phyloP scores from a whole-genome alignment of 2,329 filamentous ascomycete species.

The Lecanosticta acicola region DNA sequence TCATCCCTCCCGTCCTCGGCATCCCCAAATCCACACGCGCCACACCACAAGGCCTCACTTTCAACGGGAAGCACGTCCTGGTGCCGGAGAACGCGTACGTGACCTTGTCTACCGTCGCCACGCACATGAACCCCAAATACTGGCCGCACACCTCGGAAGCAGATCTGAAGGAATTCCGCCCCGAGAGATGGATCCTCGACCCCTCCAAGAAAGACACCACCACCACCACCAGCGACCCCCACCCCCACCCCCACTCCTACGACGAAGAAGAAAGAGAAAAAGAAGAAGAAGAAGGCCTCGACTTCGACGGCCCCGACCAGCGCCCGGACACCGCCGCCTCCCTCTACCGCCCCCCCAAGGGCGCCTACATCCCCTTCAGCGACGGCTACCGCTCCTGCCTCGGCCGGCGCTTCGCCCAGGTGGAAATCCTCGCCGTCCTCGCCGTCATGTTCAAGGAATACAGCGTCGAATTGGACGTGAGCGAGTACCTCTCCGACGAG shows the following conservation, averaged over 20 bases:
- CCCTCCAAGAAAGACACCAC: slow-evolving; percentile 15
- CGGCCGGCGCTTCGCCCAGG: slow-evolving; percentile 52
- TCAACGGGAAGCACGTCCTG: slow-evolving; percentile 54
- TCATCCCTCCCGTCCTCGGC: slow-evolving; percentile 64
- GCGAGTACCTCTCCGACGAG: slow-evolving; percentile 40
- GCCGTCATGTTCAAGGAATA: slow-evolving; percentile 52
- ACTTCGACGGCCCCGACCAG: slow-evolving; percentile 53
- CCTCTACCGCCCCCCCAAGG: slow-evolving; percentile 53
- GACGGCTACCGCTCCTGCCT: slow-evolving; percentile 53
- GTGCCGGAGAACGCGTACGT: slow-evolving; percentile 55
- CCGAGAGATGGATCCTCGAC: slow-evolving; percentile 63
- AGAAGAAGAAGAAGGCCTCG: slow-evolving; percentile 31
- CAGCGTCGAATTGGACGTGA: slow-evolving; percentile 64
- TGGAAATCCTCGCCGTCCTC: slow-evolving; percentile 51
- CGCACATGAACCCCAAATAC: slow-evolving; percentile 64
- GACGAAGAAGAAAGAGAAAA: too few species aligned
- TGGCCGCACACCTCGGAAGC: slow-evolving; percentile 55
- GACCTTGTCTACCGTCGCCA: slow-evolving; percentile 50
- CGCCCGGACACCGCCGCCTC: slow-evolving; percentile 54
- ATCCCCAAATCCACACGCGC: slow-evolving; percentile 59
- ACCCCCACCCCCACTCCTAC: slow-evolving; percentile 2
- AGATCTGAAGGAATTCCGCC: slow-evolving; percentile 63
- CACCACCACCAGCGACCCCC: slow-evolving; percentile 34
- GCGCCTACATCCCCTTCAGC: slow-evolving; percentile 52
- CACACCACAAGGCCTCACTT: slow-evolving; percentile 50